Evolutionary conservation across 192 early-diverging fungal genomes (phyloP), one percentile per base, ranked within the genome.

Genomic region (Podila epigama): DNA sequence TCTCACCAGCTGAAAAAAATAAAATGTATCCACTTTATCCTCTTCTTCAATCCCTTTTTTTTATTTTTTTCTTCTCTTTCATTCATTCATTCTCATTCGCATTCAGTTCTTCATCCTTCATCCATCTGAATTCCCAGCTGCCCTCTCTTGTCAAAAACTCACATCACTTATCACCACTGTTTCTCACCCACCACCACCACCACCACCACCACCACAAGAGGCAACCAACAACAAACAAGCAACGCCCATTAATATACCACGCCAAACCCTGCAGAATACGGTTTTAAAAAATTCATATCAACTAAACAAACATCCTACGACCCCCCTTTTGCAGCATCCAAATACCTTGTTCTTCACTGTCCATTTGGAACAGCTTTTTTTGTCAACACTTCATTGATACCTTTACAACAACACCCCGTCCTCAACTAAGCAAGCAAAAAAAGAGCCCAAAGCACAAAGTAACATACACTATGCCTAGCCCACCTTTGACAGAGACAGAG

Each of bases 401-500:
- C 16, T 54, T 36, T 34, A 11, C 15, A 28, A 28, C 51, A 53
- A 53, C 52, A 27, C 16, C 52, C n/a, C 51, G 13, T 25, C 27
- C 28, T 51, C 15, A 22, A 22, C 22, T 31, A 52, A 1, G 29
- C 32, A 57, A 13, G 18, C 27, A 37, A 4, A 35, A 35, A 12
- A 57, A 57, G n/a, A 20, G 32, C 29, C 16, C 29, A 28, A n/a
- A 57, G 52, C 11, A 13, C 52, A 15, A 15, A 41, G 39, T 15
- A 41, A 11, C 58, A 56, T 18, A 48, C 13, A 51, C 22, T 32
- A 64, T 56, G 41, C 59, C 70, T 15, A 60, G 39, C 42, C 51
- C 53, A 41, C 73, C 73, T 1, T 56, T 77, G 60, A 64, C 73
- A 20, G 73, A 77, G 15, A 77, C 66, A 7, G 73, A 77, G 34